Evolutionary conservation across 257 asterid species (phyloP).

Genomic region (Salvia hispanica): DNA sequence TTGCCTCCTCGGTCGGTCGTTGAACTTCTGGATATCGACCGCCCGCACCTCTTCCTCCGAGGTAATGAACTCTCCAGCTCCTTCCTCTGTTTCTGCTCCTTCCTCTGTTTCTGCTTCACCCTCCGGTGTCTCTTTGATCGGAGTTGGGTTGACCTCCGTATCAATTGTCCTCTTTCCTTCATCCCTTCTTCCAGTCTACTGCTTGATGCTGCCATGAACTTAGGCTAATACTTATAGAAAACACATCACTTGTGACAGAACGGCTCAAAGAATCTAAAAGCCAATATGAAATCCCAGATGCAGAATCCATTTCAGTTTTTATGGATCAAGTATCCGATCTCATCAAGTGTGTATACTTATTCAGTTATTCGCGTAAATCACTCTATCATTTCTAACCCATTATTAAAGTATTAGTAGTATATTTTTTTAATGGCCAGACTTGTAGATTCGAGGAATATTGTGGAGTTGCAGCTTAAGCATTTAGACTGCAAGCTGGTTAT

Average conservation of each 20-base stretch:
- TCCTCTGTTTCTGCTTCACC: no score
- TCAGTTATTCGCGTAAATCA: constrained; percentile 17
- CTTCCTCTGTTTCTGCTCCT: no score
- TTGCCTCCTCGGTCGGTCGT: no score
- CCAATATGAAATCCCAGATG: constrained; percentile 43
- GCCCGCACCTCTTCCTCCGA: no score
- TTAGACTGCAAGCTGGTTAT: constrained; percentile 52
- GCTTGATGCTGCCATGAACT: constrained; percentile 31
- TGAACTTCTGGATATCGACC: no score
- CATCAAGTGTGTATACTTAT: constrained; percentile 49
- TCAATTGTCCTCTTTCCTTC: constrained; percentile 14
- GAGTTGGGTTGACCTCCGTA: no score
- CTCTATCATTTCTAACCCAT: not conserved
- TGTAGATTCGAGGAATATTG: constrained; percentile 60
- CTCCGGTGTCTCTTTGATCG: no score
- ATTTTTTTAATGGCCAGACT: constrained; percentile 40
- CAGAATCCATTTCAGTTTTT: constrained; percentile 48
- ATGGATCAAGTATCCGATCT: constrained; percentile 59
- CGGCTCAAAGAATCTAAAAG: constrained; percentile 32
- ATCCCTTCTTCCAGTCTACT: not conserved
- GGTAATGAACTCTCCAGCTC: no score
- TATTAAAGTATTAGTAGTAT: not conserved
- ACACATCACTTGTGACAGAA: constrained; percentile 33
- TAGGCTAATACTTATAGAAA: constrained; percentile 31
- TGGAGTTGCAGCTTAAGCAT: constrained; percentile 64